Conservation (phyloP, 2,329 filamentous ascomycete species). For the Aspergillus sp. region DNA sequence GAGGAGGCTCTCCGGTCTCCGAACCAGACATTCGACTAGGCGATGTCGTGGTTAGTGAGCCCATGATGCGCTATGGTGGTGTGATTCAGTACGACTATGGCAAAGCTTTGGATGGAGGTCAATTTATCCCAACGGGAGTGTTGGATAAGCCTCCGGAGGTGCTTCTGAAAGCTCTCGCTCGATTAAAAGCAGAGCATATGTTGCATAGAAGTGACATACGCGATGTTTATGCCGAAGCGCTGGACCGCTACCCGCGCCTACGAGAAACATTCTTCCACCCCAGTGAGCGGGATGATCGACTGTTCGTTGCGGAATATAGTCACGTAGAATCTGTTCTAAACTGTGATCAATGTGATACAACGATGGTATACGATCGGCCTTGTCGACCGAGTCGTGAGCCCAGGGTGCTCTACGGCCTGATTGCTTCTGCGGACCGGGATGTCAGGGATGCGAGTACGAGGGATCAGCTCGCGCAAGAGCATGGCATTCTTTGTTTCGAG, state of each 20-base stretch:
- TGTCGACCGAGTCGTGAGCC: too few relatives aligned
- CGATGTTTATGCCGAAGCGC: too few relatives aligned
- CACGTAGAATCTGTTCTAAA: too few relatives aligned
- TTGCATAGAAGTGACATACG: too few relatives aligned
- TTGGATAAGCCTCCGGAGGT: slow-evolving; percentile 17
- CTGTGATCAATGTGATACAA: too few relatives aligned
- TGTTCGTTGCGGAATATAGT: too few relatives aligned
- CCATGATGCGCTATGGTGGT: slow-evolving; percentile 15
- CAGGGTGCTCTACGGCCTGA: slow-evolving; percentile 12
- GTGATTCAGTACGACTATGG: slow-evolving; percentile 29
- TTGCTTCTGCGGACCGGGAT: slow-evolving; percentile 17
- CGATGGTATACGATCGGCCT: too few relatives aligned
- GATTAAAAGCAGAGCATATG: background rate
- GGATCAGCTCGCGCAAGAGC: slow-evolving; percentile 9
- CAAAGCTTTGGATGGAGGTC: slow-evolving; percentile 8
- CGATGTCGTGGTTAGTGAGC: slow-evolving; percentile 30
- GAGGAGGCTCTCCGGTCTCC: slow-evolving; percentile 25
- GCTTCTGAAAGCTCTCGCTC: slow-evolving; percentile 12
- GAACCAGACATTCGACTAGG: slow-evolving; percentile 29
- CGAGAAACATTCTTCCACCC: too few relatives aligned
- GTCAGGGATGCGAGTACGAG: slow-evolving; percentile 12
- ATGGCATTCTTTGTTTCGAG: slow-evolving; percentile 13
- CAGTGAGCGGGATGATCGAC: too few relatives aligned
- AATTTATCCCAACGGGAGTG: slow-evolving; percentile 13
- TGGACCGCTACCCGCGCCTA: too few relatives aligned